Evolutionary conservation across 2,329 filamentous ascomycete species (phyloP), one percentile per base, ranked within the genome.

Genomic region (Ophiostoma sp.): DNA sequence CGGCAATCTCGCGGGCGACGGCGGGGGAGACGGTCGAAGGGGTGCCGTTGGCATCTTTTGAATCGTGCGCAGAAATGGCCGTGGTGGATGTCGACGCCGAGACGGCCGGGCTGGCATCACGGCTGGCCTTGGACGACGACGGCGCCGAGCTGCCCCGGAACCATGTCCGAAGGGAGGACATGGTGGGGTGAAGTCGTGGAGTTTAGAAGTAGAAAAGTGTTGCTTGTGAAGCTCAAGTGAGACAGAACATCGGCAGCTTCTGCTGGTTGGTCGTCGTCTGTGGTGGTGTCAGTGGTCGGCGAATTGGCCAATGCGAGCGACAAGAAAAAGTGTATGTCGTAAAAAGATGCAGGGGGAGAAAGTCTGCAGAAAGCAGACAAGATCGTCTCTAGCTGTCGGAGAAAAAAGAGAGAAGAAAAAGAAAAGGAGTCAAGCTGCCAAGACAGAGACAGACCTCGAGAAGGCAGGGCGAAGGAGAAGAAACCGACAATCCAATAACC

Each of bases 111-210:
- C 79, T 81, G 50, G 80, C 77, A 33, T 76, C 76, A 72, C 79
- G 77, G 75, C 80, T 82, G 31, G 80, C 75, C 73, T 82, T 82
- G 17, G 66, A 73, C 73, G 68, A 69, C 72, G 69, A 74, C 72
- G 69, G 74, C 22, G 55, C 75, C n/a, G 82, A 79, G 45, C 80
- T 76, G 61, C 61, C 61, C 36, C 86, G 85, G 77, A 89, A 84
- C 87, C 87, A 89, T 69, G 83, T 82, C 59, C 84, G 80, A 33
- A 88, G 78, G 48, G 78, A 77, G 72, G 80, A 80, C 80, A 81
- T 81, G 70, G 28, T 72, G 75, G 42, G 69, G 11, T 3, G 59
- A 2, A 9, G n/a, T 2, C 6, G 55, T 45, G 28, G 12, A 8
- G 55, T 33, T 17, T 11, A 4, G 28, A 59, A 17, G 15, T 48